Conservation (phyloP, 2,329 filamentous ascomycete species). For the Xylariomycetidae sp. region DNA sequence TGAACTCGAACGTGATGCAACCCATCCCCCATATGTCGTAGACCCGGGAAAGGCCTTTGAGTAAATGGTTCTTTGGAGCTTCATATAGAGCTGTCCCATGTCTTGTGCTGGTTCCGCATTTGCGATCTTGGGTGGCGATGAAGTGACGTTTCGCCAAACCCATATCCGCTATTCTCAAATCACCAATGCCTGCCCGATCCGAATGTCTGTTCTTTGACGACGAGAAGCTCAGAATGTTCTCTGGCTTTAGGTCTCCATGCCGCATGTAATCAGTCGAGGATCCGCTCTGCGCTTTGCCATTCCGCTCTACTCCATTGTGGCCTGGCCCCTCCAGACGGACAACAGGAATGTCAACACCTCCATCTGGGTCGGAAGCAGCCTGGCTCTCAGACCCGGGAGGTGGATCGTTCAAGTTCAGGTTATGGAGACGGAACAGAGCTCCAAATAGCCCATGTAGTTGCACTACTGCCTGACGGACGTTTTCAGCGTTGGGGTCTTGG, state of each 20-base stretch:
- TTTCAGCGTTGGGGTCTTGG: conserved; percentile 1
- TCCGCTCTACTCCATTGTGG: too few relatives aligned
- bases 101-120: not conserved
- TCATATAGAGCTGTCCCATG: not conserved
- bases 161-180: not conserved
- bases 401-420: too few relatives aligned
- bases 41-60: not conserved
- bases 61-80: not conserved
- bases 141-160: not conserved
- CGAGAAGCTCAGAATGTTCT: not conserved
- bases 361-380: too few relatives aligned
- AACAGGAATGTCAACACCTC: too few relatives aligned
- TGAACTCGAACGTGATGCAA: conserved; percentile 21
- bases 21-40: conserved; percentile 11
- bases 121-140: not conserved
- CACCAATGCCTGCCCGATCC: too few relatives aligned
- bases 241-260: not conserved
- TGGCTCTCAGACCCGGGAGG: too few relatives aligned
- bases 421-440: conserved; percentile 6
- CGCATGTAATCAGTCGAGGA: too few relatives aligned
- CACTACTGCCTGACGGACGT: conserved; percentile 2
- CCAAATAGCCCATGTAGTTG: conserved; percentile 6
- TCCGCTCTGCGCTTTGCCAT: too few relatives aligned
- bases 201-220: not conserved
- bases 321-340: too few relatives aligned